Conservation (phyloP, 768 basidiomycete species). For the Arthromyces matolae region DNA sequence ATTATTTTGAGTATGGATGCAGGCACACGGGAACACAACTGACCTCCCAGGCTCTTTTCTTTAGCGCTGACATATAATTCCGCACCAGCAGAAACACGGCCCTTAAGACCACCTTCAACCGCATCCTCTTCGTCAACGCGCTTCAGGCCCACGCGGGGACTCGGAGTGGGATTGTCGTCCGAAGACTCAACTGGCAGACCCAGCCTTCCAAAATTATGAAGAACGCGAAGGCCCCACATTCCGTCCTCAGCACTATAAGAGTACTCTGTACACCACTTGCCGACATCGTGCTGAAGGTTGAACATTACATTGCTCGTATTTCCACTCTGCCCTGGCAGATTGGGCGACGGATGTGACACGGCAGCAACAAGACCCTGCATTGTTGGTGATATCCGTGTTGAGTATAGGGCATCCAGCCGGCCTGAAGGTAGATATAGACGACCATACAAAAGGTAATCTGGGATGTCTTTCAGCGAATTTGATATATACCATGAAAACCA, state of each 20-base stretch:
- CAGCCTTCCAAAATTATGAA: slow-evolving; percentile 89
- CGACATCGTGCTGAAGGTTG: slow-evolving; percentile 87
- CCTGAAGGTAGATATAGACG: slow-evolving; percentile 87
- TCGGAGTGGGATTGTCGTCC: slow-evolving; percentile 27
- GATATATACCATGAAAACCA: slow-evolving; percentile 9
- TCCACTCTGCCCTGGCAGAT: slow-evolving; percentile 39
- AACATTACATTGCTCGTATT: slow-evolving; percentile 72
- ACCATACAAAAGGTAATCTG: slow-evolving; percentile 93
- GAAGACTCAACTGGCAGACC: slow-evolving; percentile 33
- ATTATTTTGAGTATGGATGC: neutral
- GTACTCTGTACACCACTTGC: slow-evolving; percentile 91
- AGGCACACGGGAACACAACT: slow-evolving; percentile 23
- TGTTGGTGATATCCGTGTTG: slow-evolving; percentile 74
- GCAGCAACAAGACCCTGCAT: slow-evolving; percentile 81
- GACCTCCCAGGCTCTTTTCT: slow-evolving; percentile 89
- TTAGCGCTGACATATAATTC: slow-evolving; percentile 93
- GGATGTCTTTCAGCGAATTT: slow-evolving; percentile 10
- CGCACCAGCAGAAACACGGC: slow-evolving; percentile 87
- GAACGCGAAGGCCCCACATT: slow-evolving; percentile 84
- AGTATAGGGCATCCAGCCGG: slow-evolving; percentile 85
- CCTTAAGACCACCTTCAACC: slow-evolving; percentile 86
- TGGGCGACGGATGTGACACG: slow-evolving; percentile 75
- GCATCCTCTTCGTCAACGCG: slow-evolving; percentile 95
- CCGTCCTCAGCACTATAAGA: slow-evolving; percentile 92
- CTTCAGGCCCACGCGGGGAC: slow-evolving; percentile 43